A percentile compares a stretch with the other conserved stretches of the same genome.
Conservation (phyloP, 768 basidiomycete species). For the Tubosaeta brunneosetosa region DNA sequence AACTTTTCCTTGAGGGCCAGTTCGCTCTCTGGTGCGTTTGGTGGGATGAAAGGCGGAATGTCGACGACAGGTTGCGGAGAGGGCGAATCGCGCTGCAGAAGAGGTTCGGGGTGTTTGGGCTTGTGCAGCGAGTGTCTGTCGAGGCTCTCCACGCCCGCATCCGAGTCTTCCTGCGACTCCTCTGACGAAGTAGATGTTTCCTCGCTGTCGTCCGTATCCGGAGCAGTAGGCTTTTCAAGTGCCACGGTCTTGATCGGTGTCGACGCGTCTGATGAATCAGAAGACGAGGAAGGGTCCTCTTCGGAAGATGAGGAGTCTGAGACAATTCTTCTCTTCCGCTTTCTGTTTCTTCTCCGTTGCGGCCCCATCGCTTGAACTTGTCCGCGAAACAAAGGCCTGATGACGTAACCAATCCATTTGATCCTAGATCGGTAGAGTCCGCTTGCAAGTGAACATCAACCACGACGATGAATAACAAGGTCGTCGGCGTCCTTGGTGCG, state of each 20-base stretch:
- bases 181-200: conserved; percentile 19
- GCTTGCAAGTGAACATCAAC: neutral
- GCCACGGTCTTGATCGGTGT: conserved; percentile 7
- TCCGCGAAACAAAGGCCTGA: neutral
- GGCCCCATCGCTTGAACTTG: conserved; percentile 17
- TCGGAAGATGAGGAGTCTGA: conserved; percentile 43
- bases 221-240: neutral
- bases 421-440: neutral
- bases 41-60: conserved; percentile 58
- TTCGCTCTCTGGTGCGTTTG: conserved; percentile 40
- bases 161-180: conserved; percentile 4
- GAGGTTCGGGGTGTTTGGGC: neutral
- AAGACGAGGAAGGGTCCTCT: conserved; percentile 18
- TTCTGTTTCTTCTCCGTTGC: conserved; percentile 46
- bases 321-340: conserved; percentile 49
- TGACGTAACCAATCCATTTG: neutral
- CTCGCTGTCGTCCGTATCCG: conserved; percentile 3
- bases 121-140: neutral
- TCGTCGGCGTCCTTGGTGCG: conserved; percentile 29
- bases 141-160: conserved; percentile 3
- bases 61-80: conserved; percentile 19
- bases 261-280: conserved; percentile 9
- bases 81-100: conserved; percentile 19
- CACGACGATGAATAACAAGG: conserved; percentile 23
- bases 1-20: conserved; percentile 60